Base-by-base conservation (phyloP, 345 rosid species). In the Streptanthus diversifolius region DNA sequence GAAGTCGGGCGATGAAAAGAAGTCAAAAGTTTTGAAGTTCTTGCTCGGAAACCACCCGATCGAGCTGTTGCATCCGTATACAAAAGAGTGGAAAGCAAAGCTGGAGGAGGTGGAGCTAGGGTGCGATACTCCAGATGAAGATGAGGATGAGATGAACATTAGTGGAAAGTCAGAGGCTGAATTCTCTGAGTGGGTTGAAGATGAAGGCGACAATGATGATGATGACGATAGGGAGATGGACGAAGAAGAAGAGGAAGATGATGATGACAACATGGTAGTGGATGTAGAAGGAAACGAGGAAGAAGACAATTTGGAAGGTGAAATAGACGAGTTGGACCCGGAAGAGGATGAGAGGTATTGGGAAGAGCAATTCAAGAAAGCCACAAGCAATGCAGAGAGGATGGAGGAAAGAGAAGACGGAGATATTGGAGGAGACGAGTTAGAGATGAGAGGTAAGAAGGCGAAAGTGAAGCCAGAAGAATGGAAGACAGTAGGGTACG, bases 91-190 rank as follows among this genome's bases (percentile, higher is more conserved):
- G 97, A 93, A 93, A 76, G 90, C 87, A 15, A 93, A 87, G 79
- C 78, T 90, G 80, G 99, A 95, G 82, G 99, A 95, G 83, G 80
- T 83, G 85, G 99, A 95, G 80, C 40, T 95, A 80, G 99, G 97
- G 8, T 95, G 96, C 66, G 99, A 95, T 85, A 97, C 99, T 7
- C 96, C 93, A 0, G 97, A 93, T 30, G 91, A 86, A 0, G 97
- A 91, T 12, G 91, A 86, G 61, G 81, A 82, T 52, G 77, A 52
- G 33, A 39, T 39, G 11, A 68, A 25, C 21, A 52, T 9, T 43
- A 72, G 57, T 32, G 53, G 75, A 11, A 66, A 75, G 40, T 73
- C 71, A 29, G 72, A 77, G 65, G 72, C 39, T 0, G 83, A 85
- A 79, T 83, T 79, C 67, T 78, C 82, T 0, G 91, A 86, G 8